Conservation (phyloP, 306 rosid genomes). For the Senna siamea region DNA sequence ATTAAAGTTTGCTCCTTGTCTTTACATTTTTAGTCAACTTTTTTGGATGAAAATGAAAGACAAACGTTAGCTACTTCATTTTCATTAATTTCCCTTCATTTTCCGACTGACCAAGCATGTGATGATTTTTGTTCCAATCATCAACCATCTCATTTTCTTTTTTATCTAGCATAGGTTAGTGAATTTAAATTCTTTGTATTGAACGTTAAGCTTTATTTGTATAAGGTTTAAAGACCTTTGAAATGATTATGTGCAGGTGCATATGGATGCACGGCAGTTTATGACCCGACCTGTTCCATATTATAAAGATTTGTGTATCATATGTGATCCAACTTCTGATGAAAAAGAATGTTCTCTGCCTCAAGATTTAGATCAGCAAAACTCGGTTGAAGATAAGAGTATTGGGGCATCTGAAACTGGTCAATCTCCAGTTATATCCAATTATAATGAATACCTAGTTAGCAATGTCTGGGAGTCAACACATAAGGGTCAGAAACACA, state of each 20-base stretch:
- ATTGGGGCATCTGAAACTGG: constrained; percentile 28
- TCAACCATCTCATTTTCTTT: constrained; percentile 6
- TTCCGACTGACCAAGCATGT: constrained; percentile 10
- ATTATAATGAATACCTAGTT: constrained; percentile 47
- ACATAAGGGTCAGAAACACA: constrained; percentile 47
- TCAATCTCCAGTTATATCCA: constrained; percentile 52
- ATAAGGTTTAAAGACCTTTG: constrained; percentile 21
- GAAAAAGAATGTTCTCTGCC: constrained; percentile 49
- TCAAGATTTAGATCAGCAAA: constrained; percentile 51
- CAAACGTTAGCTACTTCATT: background rate
- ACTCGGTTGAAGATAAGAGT: constrained; percentile 42
- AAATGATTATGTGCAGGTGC: constrained; percentile 56
- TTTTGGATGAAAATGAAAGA: constrained; percentile 31
- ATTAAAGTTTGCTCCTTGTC: background rate
- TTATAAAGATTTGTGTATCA: constrained; percentile 65
- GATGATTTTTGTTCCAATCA: background rate
- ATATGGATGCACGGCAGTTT: constrained; percentile 73
- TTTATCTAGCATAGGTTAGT: background rate
- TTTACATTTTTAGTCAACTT: constrained; percentile 20
- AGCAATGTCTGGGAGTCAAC: constrained; percentile 41
- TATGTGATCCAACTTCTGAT: constrained; percentile 59
- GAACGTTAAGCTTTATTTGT: constrained; percentile 22
- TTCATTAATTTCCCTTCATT: constrained; percentile 1
- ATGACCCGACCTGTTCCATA: constrained; percentile 82
- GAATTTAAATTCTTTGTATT: constrained; percentile 5